These are phyloP conservation scores for Brettanomyces sp. DNA, from an alignment of 805 yeast species.

Conservation along the genomic window DNA sequence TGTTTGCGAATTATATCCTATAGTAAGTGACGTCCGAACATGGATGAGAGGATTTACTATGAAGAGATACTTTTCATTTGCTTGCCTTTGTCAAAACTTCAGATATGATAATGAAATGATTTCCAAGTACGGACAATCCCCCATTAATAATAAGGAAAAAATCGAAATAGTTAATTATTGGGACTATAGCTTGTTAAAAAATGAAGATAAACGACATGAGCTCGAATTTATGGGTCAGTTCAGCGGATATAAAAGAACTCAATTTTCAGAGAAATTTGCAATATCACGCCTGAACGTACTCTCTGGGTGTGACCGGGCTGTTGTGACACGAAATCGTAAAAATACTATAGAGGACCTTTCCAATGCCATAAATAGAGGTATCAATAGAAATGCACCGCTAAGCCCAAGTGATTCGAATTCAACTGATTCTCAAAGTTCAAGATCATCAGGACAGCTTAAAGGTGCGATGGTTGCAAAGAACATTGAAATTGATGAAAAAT, in stretches of 20 bases:
- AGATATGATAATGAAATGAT: conserved; percentile 4
- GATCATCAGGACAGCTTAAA: no score
- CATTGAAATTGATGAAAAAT: no score
- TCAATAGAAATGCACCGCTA: no score
- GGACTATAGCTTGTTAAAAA: neutral
- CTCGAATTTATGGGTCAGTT: neutral
- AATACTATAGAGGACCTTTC: no score
- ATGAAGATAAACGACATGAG: neutral
- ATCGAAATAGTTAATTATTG: neutral
- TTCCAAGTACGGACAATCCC: neutral
- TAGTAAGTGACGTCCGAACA: conserved; percentile 7
- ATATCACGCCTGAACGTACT: no score
- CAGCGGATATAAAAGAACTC: neutral
- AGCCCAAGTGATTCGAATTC: no score
- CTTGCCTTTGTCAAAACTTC: conserved; percentile 2
- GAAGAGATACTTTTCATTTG: conserved; percentile 3
- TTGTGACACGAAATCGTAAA: no score
- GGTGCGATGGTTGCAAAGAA: no score
- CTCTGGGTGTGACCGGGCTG: no score
- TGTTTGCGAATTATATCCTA: conserved; percentile 9
- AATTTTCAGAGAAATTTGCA: no score
- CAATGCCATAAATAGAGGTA: no score
- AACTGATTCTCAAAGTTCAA: no score
- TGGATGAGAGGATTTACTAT: conserved; percentile 10
- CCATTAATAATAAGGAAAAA: neutral